These are phyloP conservation scores for Stachybotrys elegans DNA, from an alignment of 2,329 filamentous ascomycete genomes.

Conservation along the genomic window DNA sequence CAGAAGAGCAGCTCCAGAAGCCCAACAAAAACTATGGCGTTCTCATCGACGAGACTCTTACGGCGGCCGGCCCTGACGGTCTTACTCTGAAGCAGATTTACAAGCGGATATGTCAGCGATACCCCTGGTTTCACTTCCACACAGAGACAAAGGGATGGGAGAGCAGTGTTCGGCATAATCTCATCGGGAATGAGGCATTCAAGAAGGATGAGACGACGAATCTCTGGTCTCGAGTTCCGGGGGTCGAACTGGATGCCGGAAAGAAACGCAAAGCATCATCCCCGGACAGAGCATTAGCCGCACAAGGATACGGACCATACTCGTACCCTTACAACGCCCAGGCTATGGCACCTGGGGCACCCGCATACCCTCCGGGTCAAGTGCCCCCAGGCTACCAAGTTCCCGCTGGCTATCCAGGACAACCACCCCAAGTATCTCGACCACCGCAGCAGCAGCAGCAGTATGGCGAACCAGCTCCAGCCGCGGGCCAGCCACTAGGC, in stretches of 20 bases:
- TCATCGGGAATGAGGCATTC: slow-evolving; percentile 58
- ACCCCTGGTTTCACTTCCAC: slow-evolving; percentile 55
- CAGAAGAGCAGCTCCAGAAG: slow-evolving; percentile 53
- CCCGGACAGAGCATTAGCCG: slow-evolving; percentile 41
- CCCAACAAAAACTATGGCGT: slow-evolving; percentile 59
- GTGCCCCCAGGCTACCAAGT: slow-evolving; percentile 27
- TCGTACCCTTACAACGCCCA: slow-evolving; percentile 28
- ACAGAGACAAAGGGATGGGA: slow-evolving; percentile 62
- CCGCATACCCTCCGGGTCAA: slow-evolving; percentile 28
- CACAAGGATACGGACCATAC: slow-evolving; percentile 31
- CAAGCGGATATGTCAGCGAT: slow-evolving; percentile 53
- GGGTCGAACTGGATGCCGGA: slow-evolving; percentile 54
- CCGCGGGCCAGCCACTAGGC: slow-evolving; percentile 20
- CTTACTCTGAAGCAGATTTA: slow-evolving; percentile 59
- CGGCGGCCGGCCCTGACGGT: slow-evolving; percentile 47
- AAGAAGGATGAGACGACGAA: slow-evolving; percentile 52
- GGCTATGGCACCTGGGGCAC: slow-evolving; percentile 25
- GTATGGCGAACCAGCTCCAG: slow-evolving; percentile 21
- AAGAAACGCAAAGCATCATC: slow-evolving; percentile 55
- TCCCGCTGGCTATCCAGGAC: slow-evolving; percentile 24
- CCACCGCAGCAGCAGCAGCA: slow-evolving; percentile 25
- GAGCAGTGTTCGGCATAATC: slow-evolving; percentile 59
- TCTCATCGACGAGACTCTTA: slow-evolving; percentile 55
- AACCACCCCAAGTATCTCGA: slow-evolving; percentile 22
- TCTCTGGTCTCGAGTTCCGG: slow-evolving; percentile 53